These are phyloP conservation scores for Solanum clarkiae DNA, from an alignment of 257 asterid genomes.

Conservation along the genomic window DNA sequence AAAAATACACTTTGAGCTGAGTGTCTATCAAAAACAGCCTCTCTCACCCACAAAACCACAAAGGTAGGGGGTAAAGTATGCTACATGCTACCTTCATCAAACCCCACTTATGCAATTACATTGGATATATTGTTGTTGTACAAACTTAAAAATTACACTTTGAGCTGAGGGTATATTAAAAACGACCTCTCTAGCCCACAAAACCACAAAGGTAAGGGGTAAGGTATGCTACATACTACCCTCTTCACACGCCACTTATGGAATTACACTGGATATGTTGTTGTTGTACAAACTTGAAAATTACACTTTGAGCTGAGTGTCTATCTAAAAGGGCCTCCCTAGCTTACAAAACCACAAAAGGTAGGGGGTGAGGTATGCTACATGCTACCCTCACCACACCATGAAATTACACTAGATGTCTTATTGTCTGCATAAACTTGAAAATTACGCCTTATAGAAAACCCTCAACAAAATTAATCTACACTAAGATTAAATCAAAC, in stretches of 20 bases:
- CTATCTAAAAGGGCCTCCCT: not conserved
- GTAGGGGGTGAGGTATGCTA: not conserved
- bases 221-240: not conserved
- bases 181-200: not conserved
- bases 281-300: not conserved
- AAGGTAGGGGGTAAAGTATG: not conserved
- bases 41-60: not conserved
- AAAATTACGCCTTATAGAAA: not conserved
- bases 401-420: not conserved
- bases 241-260: not conserved
- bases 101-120: not conserved
- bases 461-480: not conserved
- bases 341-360: too few relatives aligned
- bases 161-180: too few relatives aligned
- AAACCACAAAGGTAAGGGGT: not conserved
- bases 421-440: not conserved
- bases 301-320: not conserved
- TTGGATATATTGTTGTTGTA: not conserved
- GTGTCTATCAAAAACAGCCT: not conserved
- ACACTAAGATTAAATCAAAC: not conserved
- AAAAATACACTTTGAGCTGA: not conserved
- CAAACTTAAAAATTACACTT: not conserved
- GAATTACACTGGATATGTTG: not conserved
- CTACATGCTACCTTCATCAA: not conserved
- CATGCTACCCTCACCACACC: not conserved